These are phyloP conservation scores for Saccharomycopsis microspora DNA, from an alignment of 805 yeast genomes.

Conservation along the genomic window DNA sequence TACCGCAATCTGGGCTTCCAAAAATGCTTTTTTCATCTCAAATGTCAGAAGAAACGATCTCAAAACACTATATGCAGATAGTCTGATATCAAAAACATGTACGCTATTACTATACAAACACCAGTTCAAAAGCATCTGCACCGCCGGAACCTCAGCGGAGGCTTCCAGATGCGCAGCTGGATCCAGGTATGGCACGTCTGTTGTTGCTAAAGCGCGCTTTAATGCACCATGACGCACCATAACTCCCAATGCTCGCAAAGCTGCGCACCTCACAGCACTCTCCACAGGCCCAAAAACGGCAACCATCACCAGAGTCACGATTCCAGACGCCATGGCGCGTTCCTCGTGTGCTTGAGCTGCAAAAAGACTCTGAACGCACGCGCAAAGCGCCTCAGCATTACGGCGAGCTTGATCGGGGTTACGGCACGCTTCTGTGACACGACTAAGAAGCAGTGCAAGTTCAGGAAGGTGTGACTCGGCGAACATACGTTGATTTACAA, in stretches of 20 bases:
- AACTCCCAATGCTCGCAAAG: constrained; percentile 69
- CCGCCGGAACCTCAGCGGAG: constrained; percentile 44
- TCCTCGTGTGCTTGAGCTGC: constrained; percentile 6
- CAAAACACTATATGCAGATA: constrained; percentile 56
- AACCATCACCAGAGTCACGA: constrained; percentile 54
- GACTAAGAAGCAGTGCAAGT: constrained; percentile 3
- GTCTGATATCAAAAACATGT: constrained; percentile 73
- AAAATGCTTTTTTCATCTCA: constrained; percentile 48
- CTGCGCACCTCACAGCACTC: constrained; percentile 50
- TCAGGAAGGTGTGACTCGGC: constrained; percentile 47
- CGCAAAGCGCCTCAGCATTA: constrained; percentile 1
- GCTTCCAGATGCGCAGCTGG: constrained; percentile 31
- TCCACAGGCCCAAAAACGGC: constrained; percentile 63
- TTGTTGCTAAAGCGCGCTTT: constrained; percentile 61
- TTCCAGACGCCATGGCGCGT: constrained; percentile 29
- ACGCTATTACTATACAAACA: constrained; percentile 67
- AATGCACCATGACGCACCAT: constrained; percentile 50
- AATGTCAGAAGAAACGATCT: constrained; percentile 55
- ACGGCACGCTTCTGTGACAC: constrained; percentile 1
- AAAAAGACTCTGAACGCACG: constrained; percentile 11
- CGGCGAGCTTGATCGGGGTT: not conserved
- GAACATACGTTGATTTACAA: constrained; percentile 82
- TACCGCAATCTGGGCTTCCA: constrained; percentile 50
- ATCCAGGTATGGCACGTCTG: constrained; percentile 89
- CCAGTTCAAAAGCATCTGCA: constrained; percentile 75